phyloP scores from a whole-genome alignment of 352 stramenopile genomes.

The Phytopythium montanum region DNA sequence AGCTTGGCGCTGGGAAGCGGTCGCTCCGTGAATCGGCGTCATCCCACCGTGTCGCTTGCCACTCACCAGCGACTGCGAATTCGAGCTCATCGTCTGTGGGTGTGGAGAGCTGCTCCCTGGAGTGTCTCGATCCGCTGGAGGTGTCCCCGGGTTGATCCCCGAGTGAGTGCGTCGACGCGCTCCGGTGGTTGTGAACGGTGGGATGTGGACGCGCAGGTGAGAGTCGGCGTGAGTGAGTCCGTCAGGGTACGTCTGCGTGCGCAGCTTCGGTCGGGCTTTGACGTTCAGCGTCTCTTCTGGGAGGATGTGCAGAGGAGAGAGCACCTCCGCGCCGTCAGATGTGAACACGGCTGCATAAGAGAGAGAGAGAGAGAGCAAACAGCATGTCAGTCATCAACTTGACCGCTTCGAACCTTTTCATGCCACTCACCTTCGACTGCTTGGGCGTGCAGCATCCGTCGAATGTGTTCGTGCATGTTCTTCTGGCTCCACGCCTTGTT shows the following conservation, averaged over 20 bases:
- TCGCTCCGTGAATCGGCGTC: slow-evolving; percentile 6
- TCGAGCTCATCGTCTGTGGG: neutral
- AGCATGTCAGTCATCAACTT: neutral
- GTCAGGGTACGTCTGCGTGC: slow-evolving; percentile 21
- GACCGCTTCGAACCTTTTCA: too few species aligned
- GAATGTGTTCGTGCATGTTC: slow-evolving; percentile 51
- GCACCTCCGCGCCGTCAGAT: slow-evolving; percentile 51
- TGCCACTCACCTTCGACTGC: slow-evolving; percentile 40
- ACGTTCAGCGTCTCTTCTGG: slow-evolving; percentile 67
- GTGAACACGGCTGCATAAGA: slow-evolving; percentile 41
- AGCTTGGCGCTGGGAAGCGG: slow-evolving; percentile 3
- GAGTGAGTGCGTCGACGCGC: neutral
- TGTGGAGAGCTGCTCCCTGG: neutral
- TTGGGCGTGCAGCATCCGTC: slow-evolving; percentile 74
- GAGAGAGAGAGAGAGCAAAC: slow-evolving; percentile 12
- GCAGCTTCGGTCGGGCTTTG: slow-evolving; percentile 53
- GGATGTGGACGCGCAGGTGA: slow-evolving; percentile 19
- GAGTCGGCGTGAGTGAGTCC: slow-evolving; percentile 11
- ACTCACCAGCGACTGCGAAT: neutral
- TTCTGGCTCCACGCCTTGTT: slow-evolving; percentile 65
- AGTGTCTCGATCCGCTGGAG: neutral
- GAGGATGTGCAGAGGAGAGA: slow-evolving; percentile 75
- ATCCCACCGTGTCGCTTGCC: slow-evolving; percentile 2
- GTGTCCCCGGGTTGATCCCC: neutral
- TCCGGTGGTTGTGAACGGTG: neutral